These are phyloP conservation scores for Rutstroemia sp. DNA, from an alignment of 2,329 filamentous ascomycete genomes.

Conservation along the genomic window DNA sequence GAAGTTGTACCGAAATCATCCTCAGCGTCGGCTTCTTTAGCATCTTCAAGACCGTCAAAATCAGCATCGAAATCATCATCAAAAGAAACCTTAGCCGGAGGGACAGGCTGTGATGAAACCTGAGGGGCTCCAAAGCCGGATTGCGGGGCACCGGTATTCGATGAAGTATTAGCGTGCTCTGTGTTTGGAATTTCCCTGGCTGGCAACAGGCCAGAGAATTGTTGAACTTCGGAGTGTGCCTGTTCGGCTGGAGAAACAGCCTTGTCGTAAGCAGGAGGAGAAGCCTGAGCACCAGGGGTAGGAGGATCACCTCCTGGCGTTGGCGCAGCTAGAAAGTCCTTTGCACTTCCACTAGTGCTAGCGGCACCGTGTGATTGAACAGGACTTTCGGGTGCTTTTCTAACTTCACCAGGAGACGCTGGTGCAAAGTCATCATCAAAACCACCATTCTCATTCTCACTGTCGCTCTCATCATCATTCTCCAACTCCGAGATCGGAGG, in stretches of 20 bases:
- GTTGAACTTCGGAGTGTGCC: conserved; percentile 40
- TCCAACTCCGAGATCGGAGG: conserved; percentile 87
- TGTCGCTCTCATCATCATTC: conserved; percentile 77
- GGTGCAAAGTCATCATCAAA: conserved; percentile 92
- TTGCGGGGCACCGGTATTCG: conserved; percentile 22
- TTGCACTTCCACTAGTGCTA: conserved; percentile 24
- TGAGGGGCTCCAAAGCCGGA: conserved; percentile 20
- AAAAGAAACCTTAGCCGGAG: conserved; percentile 47
- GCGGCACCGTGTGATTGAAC: conserved; percentile 15
- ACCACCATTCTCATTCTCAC: conserved; percentile 65
- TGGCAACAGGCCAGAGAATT: conserved; percentile 49
- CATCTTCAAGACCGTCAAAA: conserved; percentile 77
- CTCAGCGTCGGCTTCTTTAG: conserved; percentile 71
- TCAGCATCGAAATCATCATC: conserved; percentile 69
- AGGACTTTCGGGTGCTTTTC: conserved; percentile 21
- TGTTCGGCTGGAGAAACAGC: conserved; percentile 32
- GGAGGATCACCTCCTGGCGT: conserved; percentile 38
- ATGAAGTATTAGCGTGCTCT: conserved; percentile 21
- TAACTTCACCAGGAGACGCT: conserved; percentile 32
- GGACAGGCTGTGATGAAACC: conserved; percentile 27
- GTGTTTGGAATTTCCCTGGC: conserved; percentile 43
- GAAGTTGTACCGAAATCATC: conserved; percentile 74
- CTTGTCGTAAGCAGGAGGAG: conserved; percentile 50
- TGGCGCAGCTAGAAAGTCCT: conserved; percentile 25
- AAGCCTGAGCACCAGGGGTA: conserved; percentile 45